phyloP scores from a whole-genome alignment of 2,329 filamentous ascomycete genomes.

The Xylariaceae sp. region DNA sequence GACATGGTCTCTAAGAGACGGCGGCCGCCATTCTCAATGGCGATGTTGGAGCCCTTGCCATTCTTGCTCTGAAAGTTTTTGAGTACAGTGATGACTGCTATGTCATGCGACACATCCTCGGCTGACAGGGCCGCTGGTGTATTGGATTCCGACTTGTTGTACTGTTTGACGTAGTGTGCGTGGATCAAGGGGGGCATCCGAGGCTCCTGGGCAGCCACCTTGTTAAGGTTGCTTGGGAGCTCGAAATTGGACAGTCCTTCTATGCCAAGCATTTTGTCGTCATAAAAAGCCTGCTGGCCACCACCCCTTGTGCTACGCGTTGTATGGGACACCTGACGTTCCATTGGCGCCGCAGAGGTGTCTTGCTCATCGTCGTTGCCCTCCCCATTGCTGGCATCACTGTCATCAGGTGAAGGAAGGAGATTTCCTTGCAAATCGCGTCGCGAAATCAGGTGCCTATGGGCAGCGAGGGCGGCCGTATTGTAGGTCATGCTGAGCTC shows the following conservation, averaged over 20 bases:
- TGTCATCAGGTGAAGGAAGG: constrained; percentile 48
- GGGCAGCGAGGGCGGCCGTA: constrained; percentile 54
- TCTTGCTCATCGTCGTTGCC: constrained; percentile 46
- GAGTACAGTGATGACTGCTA: constrained; percentile 54
- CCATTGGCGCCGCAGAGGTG: constrained; percentile 52
- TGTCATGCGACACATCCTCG: constrained; percentile 50
- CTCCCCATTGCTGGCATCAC: constrained; percentile 48
- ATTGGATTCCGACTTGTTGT: constrained; percentile 51
- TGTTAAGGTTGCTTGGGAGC: constrained; percentile 53
- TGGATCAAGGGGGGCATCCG: constrained; percentile 55
- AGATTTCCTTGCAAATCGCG: constrained; percentile 47
- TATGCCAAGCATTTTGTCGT: constrained; percentile 54
- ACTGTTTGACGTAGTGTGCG: constrained; percentile 55
- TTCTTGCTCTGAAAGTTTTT: constrained; percentile 51
- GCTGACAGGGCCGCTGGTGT: constrained; percentile 46
- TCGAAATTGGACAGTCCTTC: constrained; percentile 57
- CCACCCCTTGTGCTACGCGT: constrained; percentile 58
- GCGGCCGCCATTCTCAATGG: constrained; percentile 48
- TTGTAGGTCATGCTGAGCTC: constrained; percentile 63
- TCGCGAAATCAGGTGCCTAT: constrained; percentile 57
- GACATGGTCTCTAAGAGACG: constrained; percentile 53
- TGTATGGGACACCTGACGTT: constrained; percentile 58
- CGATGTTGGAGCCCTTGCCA: constrained; percentile 52
- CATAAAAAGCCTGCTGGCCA: constrained; percentile 49
- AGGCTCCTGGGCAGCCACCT: constrained; percentile 50